Evolutionary conservation across 768 basidiomycete genomes (phyloP).

Genomic region (Exidia glandulosa): DNA sequence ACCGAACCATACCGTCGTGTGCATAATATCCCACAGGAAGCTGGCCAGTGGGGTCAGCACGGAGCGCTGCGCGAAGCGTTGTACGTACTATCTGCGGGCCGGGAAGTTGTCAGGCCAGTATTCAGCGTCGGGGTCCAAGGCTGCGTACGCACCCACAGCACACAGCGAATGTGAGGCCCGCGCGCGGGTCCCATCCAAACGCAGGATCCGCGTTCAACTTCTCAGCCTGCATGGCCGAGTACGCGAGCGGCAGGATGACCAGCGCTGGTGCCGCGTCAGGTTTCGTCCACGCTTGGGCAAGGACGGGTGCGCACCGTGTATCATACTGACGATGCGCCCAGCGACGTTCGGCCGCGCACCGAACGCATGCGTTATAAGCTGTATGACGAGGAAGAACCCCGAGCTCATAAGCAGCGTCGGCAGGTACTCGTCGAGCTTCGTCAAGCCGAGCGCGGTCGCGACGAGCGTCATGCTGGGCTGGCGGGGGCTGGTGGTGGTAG

Average conservation of each 20-base stretch:
- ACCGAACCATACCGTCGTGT: slow-evolving; percentile 55
- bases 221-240: slow-evolving; percentile 38
- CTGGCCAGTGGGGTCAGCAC: slow-evolving; percentile 20
- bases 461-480: not conserved
- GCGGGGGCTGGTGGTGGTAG: not conserved
- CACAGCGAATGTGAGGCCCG: slow-evolving; percentile 53
- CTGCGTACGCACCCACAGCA: slow-evolving; percentile 48
- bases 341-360: not conserved
- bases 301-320: not conserved
- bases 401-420: not conserved
- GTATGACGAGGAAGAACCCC: not conserved
- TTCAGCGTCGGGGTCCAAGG: not conserved
- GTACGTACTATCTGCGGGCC: slow-evolving; percentile 3
- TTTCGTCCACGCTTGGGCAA: not conserved
- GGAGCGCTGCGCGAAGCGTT: not conserved
- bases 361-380: not conserved
- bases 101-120: not conserved
- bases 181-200: slow-evolving; percentile 59
- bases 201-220: slow-evolving; percentile 49
- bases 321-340: not conserved
- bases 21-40: slow-evolving; percentile 75
- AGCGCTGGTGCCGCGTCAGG: no score
- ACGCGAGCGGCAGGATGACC: slow-evolving; percentile 52
- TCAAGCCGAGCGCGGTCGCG: not conserved
- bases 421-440: not conserved